Conservation (phyloP, 805 yeast species). For the Saturnispora quitensis region DNA sequence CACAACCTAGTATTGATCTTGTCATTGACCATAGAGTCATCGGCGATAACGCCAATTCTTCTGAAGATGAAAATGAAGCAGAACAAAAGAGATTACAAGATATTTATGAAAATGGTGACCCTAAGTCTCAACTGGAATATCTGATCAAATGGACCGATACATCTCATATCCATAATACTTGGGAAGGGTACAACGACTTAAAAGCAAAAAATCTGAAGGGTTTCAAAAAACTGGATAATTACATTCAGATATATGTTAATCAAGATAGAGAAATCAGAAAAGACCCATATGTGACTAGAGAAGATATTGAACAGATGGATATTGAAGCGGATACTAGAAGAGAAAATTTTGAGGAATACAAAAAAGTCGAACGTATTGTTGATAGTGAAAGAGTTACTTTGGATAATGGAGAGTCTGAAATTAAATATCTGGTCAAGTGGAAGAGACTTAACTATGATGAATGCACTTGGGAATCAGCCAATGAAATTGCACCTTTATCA, state of each 20-base stretch:
- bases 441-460: conserved; percentile 86
- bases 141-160: conserved; percentile 77
- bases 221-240: conserved; percentile 79
- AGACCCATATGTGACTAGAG: conserved; percentile 78
- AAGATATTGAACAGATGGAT: conserved; percentile 90
- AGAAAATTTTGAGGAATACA: conserved; percentile 77
- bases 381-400: conserved; percentile 64
- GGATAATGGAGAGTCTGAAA: conserved; percentile 54
- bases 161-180: conserved; percentile 90
- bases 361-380: conserved; percentile 82
- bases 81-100: conserved; percentile 15
- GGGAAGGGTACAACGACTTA: conserved; percentile 64
- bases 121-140: conserved; percentile 52
- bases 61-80: conserved; percentile 29
- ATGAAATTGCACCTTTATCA: conserved; percentile 71
- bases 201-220: conserved; percentile 51
- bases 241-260: conserved; percentile 67
- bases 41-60: conserved; percentile 22
- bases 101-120: conserved; percentile 28
- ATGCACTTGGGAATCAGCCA: conserved; percentile 95
- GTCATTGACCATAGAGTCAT: conserved; percentile 48
- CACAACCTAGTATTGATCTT: conserved; percentile 25
- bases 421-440: conserved; percentile 90
- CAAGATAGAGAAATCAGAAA: conserved; percentile 66
- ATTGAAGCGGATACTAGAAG: conserved; percentile 77